Evolutionary conservation across 805 yeast genomes (phyloP).

Genomic region (Hemisphaericaspora nanyangensis): DNA sequence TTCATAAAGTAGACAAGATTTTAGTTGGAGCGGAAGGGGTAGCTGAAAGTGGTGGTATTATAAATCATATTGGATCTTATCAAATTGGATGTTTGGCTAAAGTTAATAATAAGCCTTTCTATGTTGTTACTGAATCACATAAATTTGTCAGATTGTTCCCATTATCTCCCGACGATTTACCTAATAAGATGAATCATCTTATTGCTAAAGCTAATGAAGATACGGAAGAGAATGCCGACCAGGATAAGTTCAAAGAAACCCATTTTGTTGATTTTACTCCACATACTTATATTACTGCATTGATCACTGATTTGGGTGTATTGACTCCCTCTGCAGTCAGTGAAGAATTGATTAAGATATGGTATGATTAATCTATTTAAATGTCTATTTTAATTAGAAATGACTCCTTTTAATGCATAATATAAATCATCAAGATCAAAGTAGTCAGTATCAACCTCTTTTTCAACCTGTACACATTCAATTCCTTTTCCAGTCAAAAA

Average conservation of each 20-base stretch:
- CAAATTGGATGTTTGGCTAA: slow-evolving; percentile 92
- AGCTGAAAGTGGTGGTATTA: slow-evolving; percentile 97
- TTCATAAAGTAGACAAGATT: slow-evolving; percentile 88
- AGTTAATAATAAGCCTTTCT: slow-evolving; percentile 86
- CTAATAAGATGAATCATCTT: slow-evolving; percentile 36
- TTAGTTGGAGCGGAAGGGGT: slow-evolving; percentile 99
- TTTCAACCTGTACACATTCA: slow-evolving; percentile 40
- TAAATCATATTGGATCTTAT: slow-evolving; percentile 91
- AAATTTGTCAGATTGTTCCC: slow-evolving; percentile 97
- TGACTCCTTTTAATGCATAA: slow-evolving; percentile 15
- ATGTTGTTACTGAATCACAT: slow-evolving; percentile 92
- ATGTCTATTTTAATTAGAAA: slow-evolving; percentile 1
- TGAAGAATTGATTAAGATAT: slow-evolving; percentile 96
- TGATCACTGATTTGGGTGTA: slow-evolving; percentile 94
- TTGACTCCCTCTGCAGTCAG: slow-evolving; percentile 96
- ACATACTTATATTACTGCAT: slow-evolving; percentile 90
- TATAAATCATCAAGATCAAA: slow-evolving; percentile 45
- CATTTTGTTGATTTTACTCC: slow-evolving; percentile 85
- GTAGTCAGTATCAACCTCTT: slow-evolving; percentile 18
- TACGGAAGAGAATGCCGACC: slow-evolving; percentile 10
- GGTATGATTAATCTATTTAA: slow-evolving; percentile 66
- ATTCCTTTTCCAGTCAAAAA: slow-evolving; percentile 42
- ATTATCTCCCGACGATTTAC: slow-evolving; percentile 86
- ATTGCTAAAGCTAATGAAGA: slow-evolving; percentile 19
- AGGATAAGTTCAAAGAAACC: slow-evolving; percentile 23